Base-by-base conservation (phyloP, 2,329 filamentous ascomycete species). In the Cladosporium sp. region DNA sequence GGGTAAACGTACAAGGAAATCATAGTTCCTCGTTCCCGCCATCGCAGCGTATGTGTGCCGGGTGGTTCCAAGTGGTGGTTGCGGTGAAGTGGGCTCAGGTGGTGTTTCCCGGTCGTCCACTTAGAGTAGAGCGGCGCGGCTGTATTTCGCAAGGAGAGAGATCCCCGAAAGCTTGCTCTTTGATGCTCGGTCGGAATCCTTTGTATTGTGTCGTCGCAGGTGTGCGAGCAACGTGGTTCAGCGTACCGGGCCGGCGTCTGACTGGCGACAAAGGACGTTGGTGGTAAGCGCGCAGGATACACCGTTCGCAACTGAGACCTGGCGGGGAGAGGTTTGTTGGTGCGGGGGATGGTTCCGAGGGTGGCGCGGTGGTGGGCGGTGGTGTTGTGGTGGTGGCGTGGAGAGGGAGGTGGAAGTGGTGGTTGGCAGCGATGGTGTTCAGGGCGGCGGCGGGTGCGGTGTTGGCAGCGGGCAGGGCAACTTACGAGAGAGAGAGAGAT, bases 21-120 rank as follows among this genome's bases (percentile, higher is more conserved):
- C 95, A 83, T 99, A 99, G 85, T 99, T 99, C 81, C 95, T 89
- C 85, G 94, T 96, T 80, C 91, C 92, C 76, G 95, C 93, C 95
- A 99, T 99, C 71, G 69, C 50, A 59, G 55, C 31, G 35, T 37
- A 52, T 37, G 59, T 53, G 44, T 56, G 2, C 26, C 50, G 35
- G 40, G 28, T 33, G 60, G 31, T 53, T 62, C n/a, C 31, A 53
- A 37, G 52, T 55, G n/a, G n/a, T 55, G 52, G 6, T 29, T 49
- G 33, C 46, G 49, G 28, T 31, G n/a, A n/a, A 12, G 52, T 55
- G 28, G 52, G 29, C 46, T 49, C 23, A 21, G 18, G 12, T 28
- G 5, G 12, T 55, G 7, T 55, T 31, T 40, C 50, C 50, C 35
- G 50, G 61, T 63, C 61, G 61, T 63, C 61, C 50, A 56, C 21